phyloP scores from a whole-genome alignment of 495 filamentous ascomycete species.

The Haplographium delicatum region DNA sequence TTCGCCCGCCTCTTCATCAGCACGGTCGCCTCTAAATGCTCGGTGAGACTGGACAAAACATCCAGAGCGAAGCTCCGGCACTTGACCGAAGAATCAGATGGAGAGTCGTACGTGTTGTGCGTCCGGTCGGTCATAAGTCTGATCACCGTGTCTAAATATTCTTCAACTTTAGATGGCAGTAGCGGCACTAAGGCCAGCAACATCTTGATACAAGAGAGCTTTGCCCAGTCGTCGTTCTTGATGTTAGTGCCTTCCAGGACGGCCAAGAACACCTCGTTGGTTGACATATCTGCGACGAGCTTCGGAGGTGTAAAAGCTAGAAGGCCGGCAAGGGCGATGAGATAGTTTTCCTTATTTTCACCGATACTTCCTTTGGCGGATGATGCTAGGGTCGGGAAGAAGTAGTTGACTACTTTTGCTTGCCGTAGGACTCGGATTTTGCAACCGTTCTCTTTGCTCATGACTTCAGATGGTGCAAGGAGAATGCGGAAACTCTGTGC shows the following conservation, averaged over 20 bases:
- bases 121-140: conserved; percentile 18
- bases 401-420: neutral
- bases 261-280: conserved; percentile 4
- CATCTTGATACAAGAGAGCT: conserved; percentile 8
- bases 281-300: neutral
- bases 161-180: neutral
- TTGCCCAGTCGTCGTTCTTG: conserved; percentile 11
- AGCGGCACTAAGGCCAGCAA: conserved; percentile 7
- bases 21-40: neutral
- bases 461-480: conserved; percentile 29
- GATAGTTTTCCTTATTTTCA: conserved; percentile 14
- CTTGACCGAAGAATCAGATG: conserved; percentile 7
- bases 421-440: conserved; percentile 14
- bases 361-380: neutral
- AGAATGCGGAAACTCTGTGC: conserved; percentile 30
- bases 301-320: conserved; percentile 10
- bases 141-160: conserved; percentile 19
- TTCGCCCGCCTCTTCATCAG: neutral
- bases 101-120: conserved; percentile 14
- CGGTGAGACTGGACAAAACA: conserved; percentile 8
- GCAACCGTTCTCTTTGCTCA: conserved; percentile 32
- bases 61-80: conserved; percentile 20
- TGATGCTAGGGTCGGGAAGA: neutral
- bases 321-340: conserved; percentile 23
- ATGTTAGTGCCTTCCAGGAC: conserved; percentile 16